Base-by-base conservation (phyloP, 306 rosid genomes). In the Prunus mongolica region DNA sequence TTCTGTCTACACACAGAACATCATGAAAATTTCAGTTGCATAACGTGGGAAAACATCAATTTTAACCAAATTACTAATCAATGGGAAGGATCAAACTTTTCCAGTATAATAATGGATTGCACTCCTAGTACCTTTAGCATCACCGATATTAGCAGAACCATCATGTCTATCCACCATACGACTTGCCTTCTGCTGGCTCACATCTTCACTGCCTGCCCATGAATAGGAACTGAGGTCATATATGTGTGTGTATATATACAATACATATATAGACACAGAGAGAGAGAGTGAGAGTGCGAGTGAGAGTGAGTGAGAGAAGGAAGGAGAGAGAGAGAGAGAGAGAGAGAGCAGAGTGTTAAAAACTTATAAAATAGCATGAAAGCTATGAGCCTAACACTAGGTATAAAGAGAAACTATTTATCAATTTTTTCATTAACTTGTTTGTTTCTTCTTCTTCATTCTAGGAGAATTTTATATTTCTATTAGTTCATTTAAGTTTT, bases 201-300 rank as follows among this genome's bases (percentile, higher is more conserved):
- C 66, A 75, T 85, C 82, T 61, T 83, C 89, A 80, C 69, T 83
- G 20, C 90, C 97, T 91, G 83, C 56, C 49, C 70, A 67, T 41
- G 73, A 79, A 83, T 52, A 80, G 67, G 60, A 83, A 63, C 32
- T 69, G 46, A 67, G 69, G 73, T 86, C 79, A 81, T 50, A 65
- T 8, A n/a, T 3, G 27, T 20, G 22, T 24, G 22, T 3, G 22
- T 20, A 10, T 5, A 76, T 30, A 38, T 38, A 38, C 9, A 38
- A 38, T 38, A 38, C 9, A 38, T 38, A 38, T 38, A 38, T 38
- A 38, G 2, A 38, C 0, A 34, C 2, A 32, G 1, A 32, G 1
- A 34, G 2, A 6, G 0, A 6, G 41, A 34, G 41, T 0, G 41
- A 34, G 41, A 71, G 76, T 13, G 55, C 2, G 12, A 57, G n/a